Percentiles rank a stretch among this genome's conserved stretches.
These are phyloP conservation scores for Gymnopus androsaceus DNA, from an alignment of 1,284 basidiomycete genomes.

Conservation along the genomic window DNA sequence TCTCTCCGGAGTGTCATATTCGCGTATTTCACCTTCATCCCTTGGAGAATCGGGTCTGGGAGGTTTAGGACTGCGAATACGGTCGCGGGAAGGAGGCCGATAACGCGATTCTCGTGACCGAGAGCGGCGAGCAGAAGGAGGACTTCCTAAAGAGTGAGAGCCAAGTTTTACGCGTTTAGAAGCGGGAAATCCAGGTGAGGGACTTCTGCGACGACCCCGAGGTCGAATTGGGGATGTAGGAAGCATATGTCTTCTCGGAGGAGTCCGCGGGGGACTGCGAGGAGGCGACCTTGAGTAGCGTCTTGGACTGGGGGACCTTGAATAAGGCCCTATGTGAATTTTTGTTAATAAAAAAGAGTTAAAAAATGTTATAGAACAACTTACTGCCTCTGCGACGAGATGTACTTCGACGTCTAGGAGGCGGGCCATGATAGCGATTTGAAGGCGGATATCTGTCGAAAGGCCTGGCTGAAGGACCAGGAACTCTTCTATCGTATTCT, in stretches of 20 bases:
- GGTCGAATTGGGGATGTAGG: neutral
- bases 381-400: constrained; percentile 2
- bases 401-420: neutral
- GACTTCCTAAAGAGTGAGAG: constrained; percentile 8
- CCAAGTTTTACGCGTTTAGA: constrained; percentile 10
- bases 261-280: neutral
- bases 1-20: constrained; percentile 2
- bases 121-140: neutral
- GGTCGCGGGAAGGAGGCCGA: neutral
- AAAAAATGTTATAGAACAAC: neutral
- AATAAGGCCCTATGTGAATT: constrained; percentile 4
- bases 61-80: neutral
- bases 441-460: constrained; percentile 5
- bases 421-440: neutral
- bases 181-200: constrained; percentile 7
- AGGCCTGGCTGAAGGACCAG: neutral
- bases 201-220: neutral
- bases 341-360: neutral
- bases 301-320: constrained; percentile 1
- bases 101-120: constrained; percentile 2
- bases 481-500: neutral
- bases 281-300: neutral
- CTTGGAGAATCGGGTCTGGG: constrained; percentile 4
- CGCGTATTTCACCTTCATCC: constrained; percentile 6
- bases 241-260: constrained; percentile 4